Base-by-base conservation (phyloP, 192 early-diverging fungal genomes). In the Backusella tuberculispora region DNA sequence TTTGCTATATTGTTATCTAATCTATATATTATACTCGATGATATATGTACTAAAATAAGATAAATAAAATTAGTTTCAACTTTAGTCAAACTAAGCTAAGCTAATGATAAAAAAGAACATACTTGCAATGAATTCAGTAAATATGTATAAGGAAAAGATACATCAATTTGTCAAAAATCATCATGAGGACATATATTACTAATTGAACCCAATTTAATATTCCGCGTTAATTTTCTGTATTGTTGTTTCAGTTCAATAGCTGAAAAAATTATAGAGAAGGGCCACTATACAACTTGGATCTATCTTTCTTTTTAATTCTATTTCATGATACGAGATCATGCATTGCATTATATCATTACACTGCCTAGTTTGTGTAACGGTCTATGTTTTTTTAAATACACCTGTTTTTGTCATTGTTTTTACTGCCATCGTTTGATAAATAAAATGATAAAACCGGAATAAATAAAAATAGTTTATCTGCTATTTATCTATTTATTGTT, bases 401-500 rank as follows among this genome's bases (percentile, higher is more conserved):
- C 17, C 1, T 47, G 17, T 47, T 1, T 47, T 47, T 47, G 17
- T 47, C 9, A 14, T 14, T 47, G 46, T 47, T 10, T 47, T 10
- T 34, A 34, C 29, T 34, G 2, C 29, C 2, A 34, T 34, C 29
- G 29, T 53, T 19, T 53, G 50, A 19, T n/a, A 21, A 4, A 56
- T 56, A 19, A 56, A 56, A 56, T 19, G 50, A 50, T 19, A 19
- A 9, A 19, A 53, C 19, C 53, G 53, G 21, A 46, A 46, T 46
- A 17, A 56, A 56, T 56, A 56, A 34, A 34, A 34, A 24, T 24
- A 10, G 9, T 6, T 50, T 24, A 56, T 56, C 19, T 56, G 29
- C 29, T 53, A 19, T 53, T 53, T 24, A 53, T 53, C n/a, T 53
- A 53, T 53, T 56, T 56, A 21, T 56, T 21, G 53, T 56, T 56